Evolutionary conservation across 2,329 filamentous ascomycete genomes (phyloP).

Genomic region (Beauveria bassiana): DNA sequence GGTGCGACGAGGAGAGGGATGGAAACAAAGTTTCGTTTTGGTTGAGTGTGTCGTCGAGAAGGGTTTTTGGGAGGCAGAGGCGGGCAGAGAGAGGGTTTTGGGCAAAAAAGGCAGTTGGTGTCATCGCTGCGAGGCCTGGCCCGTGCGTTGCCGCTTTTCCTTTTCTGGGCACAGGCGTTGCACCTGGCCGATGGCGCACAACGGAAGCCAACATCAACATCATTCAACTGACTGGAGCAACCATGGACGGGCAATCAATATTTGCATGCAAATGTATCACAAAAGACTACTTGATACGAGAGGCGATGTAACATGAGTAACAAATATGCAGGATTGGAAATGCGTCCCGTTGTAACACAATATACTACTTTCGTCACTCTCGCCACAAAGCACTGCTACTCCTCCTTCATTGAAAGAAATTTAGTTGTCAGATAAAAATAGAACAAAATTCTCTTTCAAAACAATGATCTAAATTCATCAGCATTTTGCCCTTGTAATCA

Average conservation of each 20-base stretch:
- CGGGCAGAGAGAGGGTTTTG: constrained; percentile 5
- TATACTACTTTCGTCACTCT: no score
- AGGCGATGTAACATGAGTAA: background rate
- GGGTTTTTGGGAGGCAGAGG: constrained; percentile 1
- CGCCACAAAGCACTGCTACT: background rate
- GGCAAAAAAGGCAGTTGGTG: constrained; percentile 5
- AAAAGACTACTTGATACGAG: background rate
- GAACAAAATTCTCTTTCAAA: no score
- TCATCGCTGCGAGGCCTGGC: background rate
- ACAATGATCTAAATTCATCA: no score
- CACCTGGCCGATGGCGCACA: background rate
- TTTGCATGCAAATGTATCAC: background rate
- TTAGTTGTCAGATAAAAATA: no score
- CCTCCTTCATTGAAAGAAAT: background rate
- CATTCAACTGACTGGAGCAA: background rate
- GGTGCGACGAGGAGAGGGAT: constrained; percentile 6
- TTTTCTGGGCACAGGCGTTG: background rate
- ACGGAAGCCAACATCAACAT: background rate
- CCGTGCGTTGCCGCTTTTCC: constrained; percentile 8
- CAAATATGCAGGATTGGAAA: background rate
- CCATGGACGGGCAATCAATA: background rate
- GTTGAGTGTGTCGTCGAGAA: constrained; percentile 6
- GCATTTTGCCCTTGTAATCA: no score
- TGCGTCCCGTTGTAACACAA: no score
- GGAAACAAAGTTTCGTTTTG: constrained; percentile 3